Evolutionary conservation across 169 alveolate species (phyloP), one percentile per base, ranked within the genome.

Genomic region (Eimeria necatrix): DNA sequence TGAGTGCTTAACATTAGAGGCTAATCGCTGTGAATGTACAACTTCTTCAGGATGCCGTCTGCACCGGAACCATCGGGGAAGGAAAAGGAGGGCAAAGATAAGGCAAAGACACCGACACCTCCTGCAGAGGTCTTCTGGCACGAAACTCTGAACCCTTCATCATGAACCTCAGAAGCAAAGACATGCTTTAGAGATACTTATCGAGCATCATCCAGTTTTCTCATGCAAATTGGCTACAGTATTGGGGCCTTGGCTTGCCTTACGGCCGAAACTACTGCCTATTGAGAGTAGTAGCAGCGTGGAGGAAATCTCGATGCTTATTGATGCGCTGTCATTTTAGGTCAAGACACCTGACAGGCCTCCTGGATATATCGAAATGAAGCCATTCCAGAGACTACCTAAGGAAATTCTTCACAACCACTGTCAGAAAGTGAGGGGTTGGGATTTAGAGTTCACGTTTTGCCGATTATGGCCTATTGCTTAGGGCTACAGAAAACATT

Each of bases 321-420:
- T 10, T 56, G 68, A 12, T 56, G 20, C 68, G 68, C 68, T 4
- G 12, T 1, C 48, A 9, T 49, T 12, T 76, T 73, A 81, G 90
- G 74, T 24, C 52, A 81, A 81, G 24, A 46, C 90, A 49, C 74
- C 90, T 3, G 90, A 81, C 3, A 8, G 90, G 74, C 94, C 94
- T 9, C 94, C 94, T 0, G 94, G 94, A n/a, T 59, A 71, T 24
- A 89, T 89, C 3, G 94, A 89, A 24, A 48, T 89, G 89, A 89
- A 89, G 61, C 94, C 94, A 24, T 89, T 89, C 49, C 94, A 89
- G 74, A 53, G 94, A 48, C 64, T 56, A 48, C 94, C 94, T 22
- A 89, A 89, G 88, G 87, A 89, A 68, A 46, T 89, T 4, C 88
- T 89, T 5, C 94, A 89, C 64, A 89, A 89, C 61, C 84, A 89